These are phyloP conservation scores for Colletotrichum filicis DNA, from an alignment of 2,329 filamentous ascomycete species.

Conservation along the genomic window DNA sequence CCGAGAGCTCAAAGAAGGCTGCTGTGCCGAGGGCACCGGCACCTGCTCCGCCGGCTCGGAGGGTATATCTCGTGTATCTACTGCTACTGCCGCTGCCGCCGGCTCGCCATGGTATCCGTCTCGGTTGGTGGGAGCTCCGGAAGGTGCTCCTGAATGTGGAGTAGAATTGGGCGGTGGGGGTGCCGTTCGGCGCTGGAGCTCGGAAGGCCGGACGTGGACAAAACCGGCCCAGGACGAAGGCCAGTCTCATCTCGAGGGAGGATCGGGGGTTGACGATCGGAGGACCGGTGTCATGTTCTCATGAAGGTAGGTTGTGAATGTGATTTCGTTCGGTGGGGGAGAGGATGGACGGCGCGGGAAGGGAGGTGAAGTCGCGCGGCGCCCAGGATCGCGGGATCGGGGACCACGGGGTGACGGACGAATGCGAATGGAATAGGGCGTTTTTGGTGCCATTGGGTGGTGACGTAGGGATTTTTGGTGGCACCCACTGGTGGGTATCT, in stretches of 20 bases:
- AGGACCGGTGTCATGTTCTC: conserved; percentile 37
- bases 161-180: conserved; percentile 8
- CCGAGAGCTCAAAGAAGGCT: conserved; percentile 68
- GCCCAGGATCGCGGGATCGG: conserved; percentile 21
- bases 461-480: conserved; percentile 42
- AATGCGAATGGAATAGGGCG: neutral
- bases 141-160: conserved; percentile 26
- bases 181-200: conserved; percentile 38
- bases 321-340: neutral
- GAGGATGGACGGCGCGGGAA: neutral
- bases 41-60: conserved; percentile 54
- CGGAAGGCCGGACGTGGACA: conserved; percentile 52
- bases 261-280: conserved; percentile 5
- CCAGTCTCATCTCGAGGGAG: conserved; percentile 57
- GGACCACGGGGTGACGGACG: neutral
- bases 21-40: conserved; percentile 61
- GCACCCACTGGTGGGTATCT: neutral
- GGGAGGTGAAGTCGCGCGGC: neutral
- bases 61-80: conserved; percentile 40
- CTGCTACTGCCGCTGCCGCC: conserved; percentile 8
- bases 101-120: conserved; percentile 41
- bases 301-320: neutral
- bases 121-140: conserved; percentile 30
- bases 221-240: conserved; percentile 54
- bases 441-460: conserved; percentile 24